A percentile compares a stretch with the other conserved stretches of the same genome.
Conservation (phyloP, 2,329 filamentous ascomycete species). For the Colletotrichum sp. region DNA sequence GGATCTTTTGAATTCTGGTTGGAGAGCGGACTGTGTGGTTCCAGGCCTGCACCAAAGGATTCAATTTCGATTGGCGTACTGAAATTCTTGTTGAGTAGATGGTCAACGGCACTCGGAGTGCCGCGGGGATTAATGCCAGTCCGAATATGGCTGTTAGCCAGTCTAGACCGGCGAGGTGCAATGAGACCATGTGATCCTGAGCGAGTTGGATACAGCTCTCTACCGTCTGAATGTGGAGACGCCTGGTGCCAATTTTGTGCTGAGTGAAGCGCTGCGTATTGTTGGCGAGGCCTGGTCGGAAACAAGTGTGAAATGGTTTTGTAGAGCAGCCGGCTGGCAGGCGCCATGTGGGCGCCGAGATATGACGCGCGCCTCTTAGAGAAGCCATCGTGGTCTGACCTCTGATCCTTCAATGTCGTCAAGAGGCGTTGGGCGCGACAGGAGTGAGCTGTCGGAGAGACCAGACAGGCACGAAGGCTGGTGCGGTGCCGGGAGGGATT, state of each 20-base stretch:
- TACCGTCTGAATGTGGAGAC: conserved; percentile 36
- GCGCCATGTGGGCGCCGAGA: background rate
- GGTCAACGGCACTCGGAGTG: conserved; percentile 52
- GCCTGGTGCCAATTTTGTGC: background rate
- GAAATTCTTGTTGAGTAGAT: conserved; percentile 37
- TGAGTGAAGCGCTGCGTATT: background rate
- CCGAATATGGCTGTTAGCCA: conserved; percentile 44
- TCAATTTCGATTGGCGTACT: conserved; percentile 18
- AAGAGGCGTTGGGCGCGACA: background rate
- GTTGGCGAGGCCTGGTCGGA: background rate
- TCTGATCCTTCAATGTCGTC: background rate
- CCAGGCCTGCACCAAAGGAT: conserved; percentile 38
- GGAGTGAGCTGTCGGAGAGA: background rate
- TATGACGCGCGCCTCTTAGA: background rate
- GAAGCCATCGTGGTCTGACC: background rate
- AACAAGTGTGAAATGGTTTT: background rate
- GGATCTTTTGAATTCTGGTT: background rate
- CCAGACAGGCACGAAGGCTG: background rate
- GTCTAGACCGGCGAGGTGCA: conserved; percentile 50
- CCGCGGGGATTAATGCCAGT: conserved; percentile 48
- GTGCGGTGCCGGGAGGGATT: background rate
- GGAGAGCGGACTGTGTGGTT: background rate
- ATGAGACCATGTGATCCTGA: conserved; percentile 9
- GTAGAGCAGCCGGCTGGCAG: background rate
- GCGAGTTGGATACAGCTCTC: conserved; percentile 20